Base-by-base conservation (phyloP, 495 filamentous ascomycete genomes). In the Aspergillus biplanus region DNA sequence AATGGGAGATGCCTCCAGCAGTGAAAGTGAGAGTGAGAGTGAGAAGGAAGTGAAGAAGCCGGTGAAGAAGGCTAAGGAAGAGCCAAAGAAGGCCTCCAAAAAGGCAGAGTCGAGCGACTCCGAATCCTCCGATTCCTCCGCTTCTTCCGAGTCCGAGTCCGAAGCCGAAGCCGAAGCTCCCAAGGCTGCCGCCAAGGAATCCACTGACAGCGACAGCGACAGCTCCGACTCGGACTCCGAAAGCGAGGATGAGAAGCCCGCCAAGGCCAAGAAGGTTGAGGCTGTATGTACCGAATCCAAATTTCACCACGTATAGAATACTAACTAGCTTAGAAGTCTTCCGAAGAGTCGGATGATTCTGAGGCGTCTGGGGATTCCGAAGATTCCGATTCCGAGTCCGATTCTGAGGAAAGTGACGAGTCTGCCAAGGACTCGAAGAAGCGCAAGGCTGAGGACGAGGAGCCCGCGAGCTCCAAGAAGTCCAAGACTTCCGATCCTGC, bases 361-460 rank as follows among this genome's bases (percentile, higher is more conserved):
- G 66, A 18, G 5, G 47, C 55, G 13, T 67, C 67, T 48, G 73
- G 81, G 67, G 66, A 64, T 53, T 83, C 80, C 58, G 78, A 60
- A 2, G 52, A 79, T 62, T 82, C 79, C 54, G 76, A 78, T 61
- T 81, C 82, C 59, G 83, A 87, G 71, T 82, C 83, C 52, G 81
- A 82, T 52, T 75, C 72, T 49, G 76, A 78, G 48, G 79, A 82
- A 42, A 74, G 69, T 57, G 78, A 82, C 56, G 72, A 79, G 58
- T 80, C 85, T 63, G 67, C 75, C 37, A 77, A 76, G 69, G 65
- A 68, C 66, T 83, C 85, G 67, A 96, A 95, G 87, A 96, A 96
- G 87, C 93, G 93, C 80, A 96, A 96, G 85, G 92, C 92, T 58
- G 89, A 89, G 52, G 80, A 88, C 55, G 88, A 87, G 63, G 78